Evolutionary conservation across 345 rosid genomes (phyloP), one percentile per base, ranked within the genome.

Genomic region (Clarkia xantiana): DNA sequence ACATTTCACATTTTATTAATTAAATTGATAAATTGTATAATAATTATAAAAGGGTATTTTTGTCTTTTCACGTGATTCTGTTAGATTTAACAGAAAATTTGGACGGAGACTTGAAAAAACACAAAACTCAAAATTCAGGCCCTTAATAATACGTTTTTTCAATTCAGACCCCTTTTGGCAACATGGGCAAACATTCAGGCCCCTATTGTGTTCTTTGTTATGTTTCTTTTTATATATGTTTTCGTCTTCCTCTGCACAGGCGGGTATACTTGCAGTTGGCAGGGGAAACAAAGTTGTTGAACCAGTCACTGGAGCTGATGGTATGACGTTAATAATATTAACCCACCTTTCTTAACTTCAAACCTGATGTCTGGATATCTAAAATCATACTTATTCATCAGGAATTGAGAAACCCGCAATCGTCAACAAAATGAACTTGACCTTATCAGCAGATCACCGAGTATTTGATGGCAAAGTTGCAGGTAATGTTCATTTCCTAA

Each of bases 181-280:
- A n/a, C n/a, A n/a, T n/a, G n/a, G n/a, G n/a, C n/a, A n/a, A n/a
- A n/a, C n/a, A n/a, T n/a, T n/a, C n/a, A n/a, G n/a, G n/a, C n/a
- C n/a, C n/a, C n/a, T n/a, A n/a, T n/a, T n/a, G n/a, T n/a, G n/a
- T n/a, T n/a, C n/a, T n/a, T n/a, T n/a, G n/a, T n/a, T n/a, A n/a
- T 17, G 13, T 47, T 20, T 19, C 36, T 3, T 1, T 15, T 29
- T 25, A 44, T 36, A n/a, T 34, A 1, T 44, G 25, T 7, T 51
- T 12, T 4, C 38, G 8, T 48, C 25, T 18, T 36, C 1, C 36
- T 29, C 64, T 69, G 62, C 80, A n/a, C n/a, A 91, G 96, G 75
- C 93, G 51, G 94, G 93, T 60, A 91, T 91, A 67, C 96, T 91
- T 62, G 94, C 96, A 47, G 72, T 91, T 47, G 96, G 96, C 54